These are phyloP conservation scores for Fibroporia radiculosa DNA, from an alignment of 768 basidiomycete species.

Conservation along the genomic window DNA sequence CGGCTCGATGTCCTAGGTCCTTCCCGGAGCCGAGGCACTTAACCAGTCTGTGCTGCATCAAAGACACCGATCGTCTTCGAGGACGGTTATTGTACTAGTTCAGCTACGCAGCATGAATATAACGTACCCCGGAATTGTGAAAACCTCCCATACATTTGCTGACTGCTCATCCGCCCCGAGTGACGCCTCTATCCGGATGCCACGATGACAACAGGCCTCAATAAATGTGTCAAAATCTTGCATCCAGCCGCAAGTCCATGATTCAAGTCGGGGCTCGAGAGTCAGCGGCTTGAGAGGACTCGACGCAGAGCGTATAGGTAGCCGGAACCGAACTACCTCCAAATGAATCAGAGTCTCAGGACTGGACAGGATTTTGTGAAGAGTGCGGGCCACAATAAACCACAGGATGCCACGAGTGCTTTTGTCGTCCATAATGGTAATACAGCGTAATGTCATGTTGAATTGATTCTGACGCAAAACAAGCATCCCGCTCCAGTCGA, in stretches of 20 bases:
- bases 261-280: not conserved
- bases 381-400: conserved; percentile 1
- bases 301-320: not conserved
- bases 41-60: no score
- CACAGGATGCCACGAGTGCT: not conserved
- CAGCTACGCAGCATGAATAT: no score
- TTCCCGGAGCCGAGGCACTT: no score
- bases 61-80: no score
- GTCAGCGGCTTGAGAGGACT: no score
- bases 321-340: conserved; percentile 5
- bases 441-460: not conserved
- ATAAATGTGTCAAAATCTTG: not conserved
- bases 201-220: not conserved
- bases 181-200: conserved; percentile 4
- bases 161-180: conserved; percentile 8
- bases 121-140: no score
- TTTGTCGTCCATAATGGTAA: conserved; percentile 2
- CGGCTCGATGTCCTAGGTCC: no score
- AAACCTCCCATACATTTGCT: conserved; percentile 1
- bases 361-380: not conserved
- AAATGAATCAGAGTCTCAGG: not conserved
- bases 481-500: not conserved
- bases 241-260: not conserved
- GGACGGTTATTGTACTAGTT: no score
- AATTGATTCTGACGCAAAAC: not conserved